Base-by-base conservation (phyloP, 345 rosid species). In the Eucalyptus cloeziana region DNA sequence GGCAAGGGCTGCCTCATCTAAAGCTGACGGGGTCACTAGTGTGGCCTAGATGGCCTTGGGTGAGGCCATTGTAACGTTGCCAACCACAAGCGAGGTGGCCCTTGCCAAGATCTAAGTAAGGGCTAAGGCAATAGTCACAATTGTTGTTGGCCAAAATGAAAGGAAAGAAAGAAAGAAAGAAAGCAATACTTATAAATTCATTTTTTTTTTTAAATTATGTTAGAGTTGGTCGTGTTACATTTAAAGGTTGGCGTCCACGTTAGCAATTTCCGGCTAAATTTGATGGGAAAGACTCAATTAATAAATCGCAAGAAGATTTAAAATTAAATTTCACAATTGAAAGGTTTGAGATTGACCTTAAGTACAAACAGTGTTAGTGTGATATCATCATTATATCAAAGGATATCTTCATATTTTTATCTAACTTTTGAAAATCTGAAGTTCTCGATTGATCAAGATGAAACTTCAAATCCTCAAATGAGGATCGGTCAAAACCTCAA, bases 241-340 rank as follows among this genome's bases (percentile, higher is more conserved):
- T 52, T 52, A 52, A 19, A 52, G 58, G 10, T 19, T 52, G 10
- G 4, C 10, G 0, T 52, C 0, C 10, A 52, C 25, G 1, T 52
- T 0, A 8, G 2, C 0, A 1, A 52, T 52, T 52, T 52, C 10
- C 10, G 0, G 9, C 1, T 52, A 21, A 19, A 3, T 52, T 52
- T 52, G 25, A 21, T 0, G 0, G 0, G 10, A 52, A 52, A 52
- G 2, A 21, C 10, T 52, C 58, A 52, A 52, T 52, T 52, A 8
- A 52, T 52, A 52, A 52, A 52, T 52, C 1, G 5, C 21, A 10
- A 52, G 0, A 19, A 19, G 1, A 52, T 7, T 21, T 52, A 52
- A 52, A 52, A 52, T 52, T 52, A 52, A 52, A 52, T 52, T 19
- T 0, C 58, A 21, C 1, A 52, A 52, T 52, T 52, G 0, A 52